Evolutionary conservation across 768 basidiomycete genomes (phyloP), one percentile per base, ranked within the genome.

Genomic region (Pholiota molesta): DNA sequence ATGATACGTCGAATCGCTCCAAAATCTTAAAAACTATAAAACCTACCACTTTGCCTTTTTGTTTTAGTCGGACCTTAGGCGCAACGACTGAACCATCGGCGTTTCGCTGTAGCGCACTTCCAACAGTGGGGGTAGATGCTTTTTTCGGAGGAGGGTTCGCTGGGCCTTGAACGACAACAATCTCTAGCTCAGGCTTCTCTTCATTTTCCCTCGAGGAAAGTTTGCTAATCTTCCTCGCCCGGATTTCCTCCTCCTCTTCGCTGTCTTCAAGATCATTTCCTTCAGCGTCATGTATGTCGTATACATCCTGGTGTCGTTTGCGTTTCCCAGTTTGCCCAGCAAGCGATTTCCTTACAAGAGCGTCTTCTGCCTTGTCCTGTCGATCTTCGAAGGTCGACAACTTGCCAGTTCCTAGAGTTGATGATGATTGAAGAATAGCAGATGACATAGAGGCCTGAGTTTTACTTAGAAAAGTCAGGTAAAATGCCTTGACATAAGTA

Each of bases 331-430:
- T 39, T 55, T 74, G 75, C 57, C 85, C 81, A 52, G 84, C 77
- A 58, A 90, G 65, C 17, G 80, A 75, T 57, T 81, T 82, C 39
- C 83, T 80, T 60, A 87, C 77, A 51, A 85, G 79, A 52, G 81
- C 78, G 63, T 92, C 85, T 68, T 92, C 90, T 7, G 74, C 68
- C 63, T 78, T 83, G 26, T 88, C 88, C 26, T 84, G 69, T 4
- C 77, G 82, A 53, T 90, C 85, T 42, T 85, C 82, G 63, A 88
- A 83, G 2, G 91, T 90, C 2, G 74, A 70, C 3, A 78, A 69
- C 68, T 82, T 88, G 13, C 90, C 90, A 1, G 94, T 89, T 16
- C 95, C 94, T 57, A 97, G 84, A 1, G 89, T 90, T 7, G 95
- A 85, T 17, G 95, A 94, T 0, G 94, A 89, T 53, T 91, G 87